A percentile compares a stretch with the other conserved stretches of the same genome.
These are phyloP conservation scores for Pseudofabraea citricarpa DNA, from an alignment of 2,329 filamentous ascomycete genomes.

Conservation along the genomic window DNA sequence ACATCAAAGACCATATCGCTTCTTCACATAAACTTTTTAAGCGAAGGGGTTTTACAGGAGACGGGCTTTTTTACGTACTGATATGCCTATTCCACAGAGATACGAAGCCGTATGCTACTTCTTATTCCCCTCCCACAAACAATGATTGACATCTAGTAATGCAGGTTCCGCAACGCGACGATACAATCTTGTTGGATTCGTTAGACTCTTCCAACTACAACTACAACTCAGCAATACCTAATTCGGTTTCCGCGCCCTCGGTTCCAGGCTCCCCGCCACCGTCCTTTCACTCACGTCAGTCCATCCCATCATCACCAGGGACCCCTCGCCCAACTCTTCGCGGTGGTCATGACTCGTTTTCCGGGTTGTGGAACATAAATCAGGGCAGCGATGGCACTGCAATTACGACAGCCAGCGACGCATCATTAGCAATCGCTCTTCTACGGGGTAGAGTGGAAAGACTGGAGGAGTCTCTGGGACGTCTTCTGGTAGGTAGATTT, in stretches of 20 bases:
- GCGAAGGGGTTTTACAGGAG: no score
- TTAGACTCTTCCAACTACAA: neutral
- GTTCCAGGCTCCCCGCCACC: neutral
- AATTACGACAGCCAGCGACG: neutral
- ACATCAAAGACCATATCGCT: no score
- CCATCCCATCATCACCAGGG: neutral
- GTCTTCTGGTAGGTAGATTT: neutral
- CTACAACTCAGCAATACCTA: neutral
- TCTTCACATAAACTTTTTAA: no score
- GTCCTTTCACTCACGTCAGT: neutral
- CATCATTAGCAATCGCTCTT: neutral
- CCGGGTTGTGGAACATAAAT: neutral
- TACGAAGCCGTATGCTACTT: no score
- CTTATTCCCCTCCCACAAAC: no score
- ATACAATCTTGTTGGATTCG: neutral
- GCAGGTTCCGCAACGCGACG: neutral
- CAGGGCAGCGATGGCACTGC: neutral
- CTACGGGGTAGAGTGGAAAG: neutral
- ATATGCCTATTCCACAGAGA: no score
- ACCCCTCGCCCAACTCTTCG: neutral
- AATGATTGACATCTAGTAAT: no score
- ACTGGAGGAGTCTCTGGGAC: neutral
- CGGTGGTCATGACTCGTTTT: neutral
- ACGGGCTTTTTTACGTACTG: no score
- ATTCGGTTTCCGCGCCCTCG: neutral